phyloP scores from a whole-genome alignment of 106 monocot genomes.

The Dioscorea zingiberensis region DNA sequence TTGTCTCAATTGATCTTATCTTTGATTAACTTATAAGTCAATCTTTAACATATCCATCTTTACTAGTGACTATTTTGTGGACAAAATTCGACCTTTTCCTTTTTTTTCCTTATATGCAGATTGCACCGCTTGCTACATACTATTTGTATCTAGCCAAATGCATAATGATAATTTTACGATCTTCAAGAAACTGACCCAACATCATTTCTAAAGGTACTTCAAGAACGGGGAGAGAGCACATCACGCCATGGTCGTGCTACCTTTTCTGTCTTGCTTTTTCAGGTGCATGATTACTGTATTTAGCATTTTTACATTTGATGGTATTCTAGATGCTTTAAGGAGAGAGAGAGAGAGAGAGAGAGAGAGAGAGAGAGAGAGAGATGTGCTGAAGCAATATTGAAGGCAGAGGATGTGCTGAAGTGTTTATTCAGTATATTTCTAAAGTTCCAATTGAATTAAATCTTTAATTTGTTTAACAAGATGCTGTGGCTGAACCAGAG shows the following conservation, averaged over 20 bases:
- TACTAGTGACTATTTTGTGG: background rate
- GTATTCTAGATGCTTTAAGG: too few relatives aligned
- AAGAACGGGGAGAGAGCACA: constrained; percentile 96
- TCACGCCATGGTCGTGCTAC: constrained; percentile 99
- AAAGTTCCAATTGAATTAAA: too few relatives aligned
- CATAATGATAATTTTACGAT: background rate
- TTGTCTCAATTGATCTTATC: background rate
- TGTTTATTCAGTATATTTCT: too few relatives aligned
- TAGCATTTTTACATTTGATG: background rate
- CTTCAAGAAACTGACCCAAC: background rate
- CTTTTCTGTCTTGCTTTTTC: constrained; percentile 95
- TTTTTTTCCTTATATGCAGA: background rate
- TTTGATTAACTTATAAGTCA: background rate
- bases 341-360: too few relatives aligned
- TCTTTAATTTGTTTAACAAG: too few relatives aligned
- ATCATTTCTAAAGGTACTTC: constrained; percentile 59
- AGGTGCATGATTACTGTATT: constrained; percentile 35
- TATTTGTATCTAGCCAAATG: background rate
- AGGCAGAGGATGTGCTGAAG: too few relatives aligned
- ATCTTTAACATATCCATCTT: background rate
- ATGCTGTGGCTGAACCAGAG: too few relatives aligned
- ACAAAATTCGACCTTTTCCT: background rate
- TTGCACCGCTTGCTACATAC: too few relatives aligned
- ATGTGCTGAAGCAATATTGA: too few relatives aligned
- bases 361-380: too few relatives aligned